Percentiles rank a stretch among this genome's conserved stretches.
phyloP scores from a whole-genome alignment of 2,329 filamentous ascomycete species.

The Penicillium crustosum region DNA sequence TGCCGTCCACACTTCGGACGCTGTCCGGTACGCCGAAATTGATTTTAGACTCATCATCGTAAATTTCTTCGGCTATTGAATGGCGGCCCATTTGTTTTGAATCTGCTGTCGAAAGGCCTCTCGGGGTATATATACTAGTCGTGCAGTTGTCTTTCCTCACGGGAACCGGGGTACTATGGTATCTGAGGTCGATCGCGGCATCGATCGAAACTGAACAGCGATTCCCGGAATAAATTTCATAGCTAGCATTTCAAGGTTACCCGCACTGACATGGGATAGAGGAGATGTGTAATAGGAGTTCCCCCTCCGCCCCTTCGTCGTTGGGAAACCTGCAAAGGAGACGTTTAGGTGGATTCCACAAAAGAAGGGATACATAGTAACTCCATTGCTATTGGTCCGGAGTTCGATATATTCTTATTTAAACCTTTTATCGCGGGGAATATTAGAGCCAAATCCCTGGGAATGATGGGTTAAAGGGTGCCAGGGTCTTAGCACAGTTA shows the following conservation, averaged over 20 bases:
- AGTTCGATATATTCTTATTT: background rate
- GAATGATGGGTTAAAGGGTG: conserved; percentile 7
- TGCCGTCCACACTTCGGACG: conserved; percentile 15
- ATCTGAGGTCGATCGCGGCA: background rate
- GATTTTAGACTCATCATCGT: conserved; percentile 18
- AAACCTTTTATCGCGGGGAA: background rate
- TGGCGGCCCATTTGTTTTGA: conserved; percentile 19
- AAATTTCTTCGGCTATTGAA: conserved; percentile 9
- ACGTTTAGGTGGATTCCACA: background rate
- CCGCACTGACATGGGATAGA: background rate
- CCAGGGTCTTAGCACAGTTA: background rate
- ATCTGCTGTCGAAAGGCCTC: background rate
- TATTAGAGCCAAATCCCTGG: background rate
- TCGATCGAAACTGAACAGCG: background rate
- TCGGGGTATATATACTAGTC: background rate
- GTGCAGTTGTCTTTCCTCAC: background rate
- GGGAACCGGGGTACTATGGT: background rate
- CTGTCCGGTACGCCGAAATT: conserved; percentile 15
- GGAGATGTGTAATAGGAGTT: background rate
- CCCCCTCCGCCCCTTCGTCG: background rate
- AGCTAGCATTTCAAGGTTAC: background rate
- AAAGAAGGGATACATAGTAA: background rate
- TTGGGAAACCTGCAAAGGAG: background rate
- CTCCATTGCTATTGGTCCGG: background rate
- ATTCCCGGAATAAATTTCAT: background rate